Evolutionary conservation across 306 rosid species (phyloP), one percentile per base, ranked within the genome.

Genomic region (Lithocarpus polystachyus): DNA sequence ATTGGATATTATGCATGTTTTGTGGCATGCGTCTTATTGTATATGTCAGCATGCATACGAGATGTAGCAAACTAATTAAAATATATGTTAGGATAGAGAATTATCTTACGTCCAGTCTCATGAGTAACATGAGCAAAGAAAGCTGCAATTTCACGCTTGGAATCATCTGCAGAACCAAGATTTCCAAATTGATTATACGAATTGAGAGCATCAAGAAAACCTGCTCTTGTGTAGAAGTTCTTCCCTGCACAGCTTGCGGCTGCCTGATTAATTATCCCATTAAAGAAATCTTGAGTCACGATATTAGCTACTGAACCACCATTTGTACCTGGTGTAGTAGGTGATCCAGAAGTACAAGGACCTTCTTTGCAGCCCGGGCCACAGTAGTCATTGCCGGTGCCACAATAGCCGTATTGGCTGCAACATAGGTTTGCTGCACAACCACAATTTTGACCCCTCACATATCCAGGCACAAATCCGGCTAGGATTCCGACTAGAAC

Each of bases 71-170:
- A 61, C 3, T 45, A 45, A 45, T 45, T 45, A 10, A 37, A 37
- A 9, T 45, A 22, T 20, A 57, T 18, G 14, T 6, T 23, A 29
- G 19, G 43, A 60, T 9, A 28, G 40, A 55, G 17, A 18, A 20
- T 20, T 5, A 43, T 74, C 94, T 77, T 76, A 91, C 98, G 90
- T 81, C 89, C 89, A 2, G 97, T 90, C 79, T 94, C 98, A 31
- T 92, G 97, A 22, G 97, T 94, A 77, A 89, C 96, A 18, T 90
- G 94, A 14, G 85, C 95, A 67, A 91, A 93, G 81, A 92, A 92
- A 3, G 97, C 97, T 1, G 98, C 97, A 69, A 93, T 87, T 81
- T 93, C 97, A 1, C 97, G 90, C 79, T 89, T 91, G 1, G 96
- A 91, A 72, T 91, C 94, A 51, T 88, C 86, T 0, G 28, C 20